These are phyloP conservation scores for Mycena metata DNA, from an alignment of 768 basidiomycete genomes.

Conservation along the genomic window DNA sequence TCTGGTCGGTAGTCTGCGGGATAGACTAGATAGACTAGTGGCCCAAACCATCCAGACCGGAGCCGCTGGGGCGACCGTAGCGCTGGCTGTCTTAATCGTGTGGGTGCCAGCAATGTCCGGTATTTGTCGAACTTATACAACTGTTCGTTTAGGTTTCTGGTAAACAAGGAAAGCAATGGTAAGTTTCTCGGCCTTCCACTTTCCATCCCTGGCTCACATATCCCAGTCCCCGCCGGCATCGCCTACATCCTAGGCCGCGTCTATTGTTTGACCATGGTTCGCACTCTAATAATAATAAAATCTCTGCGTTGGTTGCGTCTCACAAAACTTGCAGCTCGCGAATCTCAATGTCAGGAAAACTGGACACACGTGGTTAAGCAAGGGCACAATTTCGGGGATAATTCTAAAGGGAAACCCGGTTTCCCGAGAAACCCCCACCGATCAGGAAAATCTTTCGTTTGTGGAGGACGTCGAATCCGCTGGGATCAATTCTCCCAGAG, in stretches of 20 bases:
- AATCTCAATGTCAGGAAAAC: slow-evolving; percentile 23
- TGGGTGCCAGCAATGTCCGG: slow-evolving; percentile 15
- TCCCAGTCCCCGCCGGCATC: slow-evolving; percentile 23
- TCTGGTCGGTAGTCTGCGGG: slow-evolving; percentile 18
- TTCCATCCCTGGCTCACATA: slow-evolving; percentile 11
- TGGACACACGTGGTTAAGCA: slow-evolving; percentile 1
- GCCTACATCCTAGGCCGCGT: slow-evolving; percentile 8
- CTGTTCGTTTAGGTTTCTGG: slow-evolving; percentile 22
- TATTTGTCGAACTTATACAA: slow-evolving; percentile 13
- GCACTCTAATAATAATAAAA: slow-evolving; percentile 9
- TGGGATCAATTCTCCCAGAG: no score
- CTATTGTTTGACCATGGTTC: slow-evolving; percentile 23
- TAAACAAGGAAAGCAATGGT: slow-evolving; percentile 24
- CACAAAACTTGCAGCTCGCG: slow-evolving; percentile 23
- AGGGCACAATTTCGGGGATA: slow-evolving; percentile 1
- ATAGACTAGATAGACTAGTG: slow-evolving; percentile 8
- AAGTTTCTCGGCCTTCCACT: slow-evolving; percentile 7
- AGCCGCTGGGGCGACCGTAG: slow-evolving; percentile 14
- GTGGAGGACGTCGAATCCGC: no score
- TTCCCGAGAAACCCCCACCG: no score
- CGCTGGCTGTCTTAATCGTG: slow-evolving; percentile 15
- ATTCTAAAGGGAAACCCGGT: no score
- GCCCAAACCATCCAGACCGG: slow-evolving; percentile 24
- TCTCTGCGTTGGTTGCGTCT: not conserved
- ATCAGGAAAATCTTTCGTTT: no score